Evolutionary conservation across 331 rosid genomes (phyloP).

Genomic region (Quercus tomentella): DNA sequence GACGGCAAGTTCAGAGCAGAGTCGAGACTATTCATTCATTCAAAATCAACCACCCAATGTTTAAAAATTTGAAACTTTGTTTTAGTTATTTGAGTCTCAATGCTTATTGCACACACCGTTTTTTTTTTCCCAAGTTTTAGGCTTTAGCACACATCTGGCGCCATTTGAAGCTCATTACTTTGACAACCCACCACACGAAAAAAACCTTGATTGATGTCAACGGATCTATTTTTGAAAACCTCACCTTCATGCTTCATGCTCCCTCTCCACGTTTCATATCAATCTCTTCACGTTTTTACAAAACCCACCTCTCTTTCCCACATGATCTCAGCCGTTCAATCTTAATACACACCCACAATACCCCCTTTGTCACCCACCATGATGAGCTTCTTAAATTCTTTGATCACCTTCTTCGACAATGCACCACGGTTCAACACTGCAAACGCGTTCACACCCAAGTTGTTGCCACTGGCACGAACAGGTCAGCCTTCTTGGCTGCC

Average conservation of each 20-base stretch:
- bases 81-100: too few species aligned
- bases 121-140: too few species aligned
- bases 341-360: neutral
- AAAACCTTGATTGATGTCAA: neutral
- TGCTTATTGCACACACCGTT: too few species aligned
- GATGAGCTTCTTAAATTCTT: conserved; percentile 40
- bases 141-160: too few species aligned
- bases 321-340: conserved; percentile 11
- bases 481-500: conserved; percentile 55
- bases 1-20: too few species aligned
- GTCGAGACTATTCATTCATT: too few species aligned
- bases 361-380: neutral
- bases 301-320: neutral
- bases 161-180: neutral
- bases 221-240: neutral
- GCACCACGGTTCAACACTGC: conserved; percentile 33
- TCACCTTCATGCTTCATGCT: conserved; percentile 45
- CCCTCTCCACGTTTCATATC: conserved; percentile 16
- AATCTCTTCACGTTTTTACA: conserved; percentile 4
- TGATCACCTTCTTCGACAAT: conserved; percentile 35
- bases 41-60: too few species aligned
- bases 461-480: conserved; percentile 23
- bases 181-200: neutral
- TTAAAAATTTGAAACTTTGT: too few species aligned
- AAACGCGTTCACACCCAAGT: conserved; percentile 55